A percentile compares a stretch with the other conserved stretches of the same genome.
phyloP scores from a whole-genome alignment of 2,329 filamentous ascomycete genomes.

The Curvularia eragrostidis region DNA sequence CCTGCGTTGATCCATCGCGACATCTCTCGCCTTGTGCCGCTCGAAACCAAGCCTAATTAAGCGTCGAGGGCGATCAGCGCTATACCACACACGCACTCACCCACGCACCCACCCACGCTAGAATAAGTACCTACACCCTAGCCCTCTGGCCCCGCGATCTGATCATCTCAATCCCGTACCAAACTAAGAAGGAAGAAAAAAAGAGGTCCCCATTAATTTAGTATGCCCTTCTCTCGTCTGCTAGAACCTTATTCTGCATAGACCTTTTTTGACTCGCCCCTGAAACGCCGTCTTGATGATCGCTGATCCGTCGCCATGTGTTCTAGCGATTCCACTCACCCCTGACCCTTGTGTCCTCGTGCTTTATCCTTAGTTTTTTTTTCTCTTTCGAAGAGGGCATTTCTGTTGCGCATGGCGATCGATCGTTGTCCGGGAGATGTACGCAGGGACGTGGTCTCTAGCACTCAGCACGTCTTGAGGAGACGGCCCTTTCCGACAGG shows the following conservation, averaged over 20 bases:
- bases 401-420: too few relatives aligned
- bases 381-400: neutral
- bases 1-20: neutral
- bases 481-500: neutral
- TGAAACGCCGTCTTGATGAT: neutral
- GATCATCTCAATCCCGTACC: neutral
- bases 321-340: neutral
- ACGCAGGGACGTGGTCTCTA: neutral
- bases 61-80: neutral
- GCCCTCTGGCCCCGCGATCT: neutral
- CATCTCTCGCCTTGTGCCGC: neutral
- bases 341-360: neutral
- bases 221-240: neutral
- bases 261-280: neutral
- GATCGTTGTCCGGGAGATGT: neutral
- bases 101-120: neutral
- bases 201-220: neutral
- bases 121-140: neutral
- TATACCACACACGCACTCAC: too few relatives aligned
- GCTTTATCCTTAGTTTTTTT: neutral
- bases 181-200: neutral
- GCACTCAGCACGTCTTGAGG: neutral
- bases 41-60: neutral
- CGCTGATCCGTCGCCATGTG: neutral
- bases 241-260: neutral